Conservation (phyloP, 2,329 filamentous ascomycete species). For the Nannizziopsis barbatae region DNA sequence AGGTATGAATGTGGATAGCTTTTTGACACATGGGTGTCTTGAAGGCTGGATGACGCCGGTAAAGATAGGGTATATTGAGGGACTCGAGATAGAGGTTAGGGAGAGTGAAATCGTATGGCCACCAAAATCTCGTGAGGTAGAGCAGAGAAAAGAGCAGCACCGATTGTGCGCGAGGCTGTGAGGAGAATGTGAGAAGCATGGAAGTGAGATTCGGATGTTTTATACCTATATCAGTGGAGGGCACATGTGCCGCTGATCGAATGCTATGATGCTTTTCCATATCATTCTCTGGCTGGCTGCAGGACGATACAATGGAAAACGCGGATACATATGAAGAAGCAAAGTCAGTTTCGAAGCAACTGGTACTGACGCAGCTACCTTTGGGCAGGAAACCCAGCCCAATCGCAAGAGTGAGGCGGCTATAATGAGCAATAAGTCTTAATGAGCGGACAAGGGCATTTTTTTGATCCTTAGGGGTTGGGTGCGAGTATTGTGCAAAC, state of each 20-base stretch:
- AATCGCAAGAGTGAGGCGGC: slow-evolving; percentile 10
- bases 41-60: not conserved
- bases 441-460: not conserved
- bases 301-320: not conserved
- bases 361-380: slow-evolving; percentile 1
- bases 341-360: not conserved
- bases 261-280: slow-evolving; percentile 7
- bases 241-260: slow-evolving; percentile 1
- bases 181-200: not conserved
- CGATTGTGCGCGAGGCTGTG: not conserved
- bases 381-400: slow-evolving; percentile 5
- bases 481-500: not conserved
- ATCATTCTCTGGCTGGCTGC: slow-evolving; percentile 6
- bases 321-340: slow-evolving; percentile 3
- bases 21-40: slow-evolving; percentile 15
- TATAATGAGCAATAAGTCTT: not conserved
- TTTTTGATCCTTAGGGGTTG: not conserved
- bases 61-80: not conserved
- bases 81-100: not conserved
- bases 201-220: slow-evolving; percentile 3
- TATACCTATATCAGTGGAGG: slow-evolving; percentile 6
- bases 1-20: slow-evolving; percentile 16
- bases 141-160: not conserved
- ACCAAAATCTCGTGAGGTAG: not conserved
- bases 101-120: not conserved